These are phyloP conservation scores for Glutinoglossum americanum DNA, from an alignment of 495 filamentous ascomycete species.

Conservation along the genomic window DNA sequence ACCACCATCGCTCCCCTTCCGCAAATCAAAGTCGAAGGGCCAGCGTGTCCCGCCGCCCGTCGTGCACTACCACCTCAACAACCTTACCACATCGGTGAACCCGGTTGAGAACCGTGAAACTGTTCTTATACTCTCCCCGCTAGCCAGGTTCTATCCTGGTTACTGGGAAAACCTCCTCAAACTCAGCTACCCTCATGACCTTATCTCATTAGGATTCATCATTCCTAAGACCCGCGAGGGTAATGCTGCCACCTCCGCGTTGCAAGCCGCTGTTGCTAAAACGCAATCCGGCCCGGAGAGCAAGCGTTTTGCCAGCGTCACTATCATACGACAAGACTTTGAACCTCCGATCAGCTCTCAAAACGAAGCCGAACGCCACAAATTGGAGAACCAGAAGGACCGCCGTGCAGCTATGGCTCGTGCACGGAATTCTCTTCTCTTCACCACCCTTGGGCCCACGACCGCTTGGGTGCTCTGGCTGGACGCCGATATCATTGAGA, in stretches of 20 bases:
- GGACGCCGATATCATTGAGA: slow-evolving; percentile 81
- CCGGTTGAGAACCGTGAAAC: slow-evolving; percentile 62
- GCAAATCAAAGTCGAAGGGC: slow-evolving; percentile 39
- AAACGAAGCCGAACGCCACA: slow-evolving; percentile 73
- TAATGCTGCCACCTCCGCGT: slow-evolving; percentile 52
- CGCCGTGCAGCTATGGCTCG: slow-evolving; percentile 79
- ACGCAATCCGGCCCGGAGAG: slow-evolving; percentile 63
- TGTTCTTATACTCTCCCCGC: slow-evolving; percentile 77
- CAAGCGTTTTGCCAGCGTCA: slow-evolving; percentile 72
- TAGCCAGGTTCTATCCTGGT: slow-evolving; percentile 75
- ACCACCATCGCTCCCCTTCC: slow-evolving; percentile 65
- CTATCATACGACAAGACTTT: slow-evolving; percentile 88
- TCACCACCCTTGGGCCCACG: slow-evolving; percentile 86
- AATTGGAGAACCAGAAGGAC: slow-evolving; percentile 66
- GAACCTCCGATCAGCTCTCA: slow-evolving; percentile 64
- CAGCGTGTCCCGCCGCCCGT: slow-evolving; percentile 57
- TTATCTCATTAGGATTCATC: slow-evolving; percentile 93
- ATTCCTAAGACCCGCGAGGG: slow-evolving; percentile 79
- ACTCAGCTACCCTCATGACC: slow-evolving; percentile 73
- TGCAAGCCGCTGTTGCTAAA: slow-evolving; percentile 66
- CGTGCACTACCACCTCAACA: slow-evolving; percentile 83
- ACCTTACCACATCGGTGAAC: slow-evolving; percentile 56
- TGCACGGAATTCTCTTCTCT: slow-evolving; percentile 81
- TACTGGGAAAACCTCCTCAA: slow-evolving; percentile 92
- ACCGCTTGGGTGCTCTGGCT: slow-evolving; percentile 96